Evolutionary conservation across 1,139 yeast genomes (phyloP).

Genomic region (Blastobotrys aristatus): DNA sequence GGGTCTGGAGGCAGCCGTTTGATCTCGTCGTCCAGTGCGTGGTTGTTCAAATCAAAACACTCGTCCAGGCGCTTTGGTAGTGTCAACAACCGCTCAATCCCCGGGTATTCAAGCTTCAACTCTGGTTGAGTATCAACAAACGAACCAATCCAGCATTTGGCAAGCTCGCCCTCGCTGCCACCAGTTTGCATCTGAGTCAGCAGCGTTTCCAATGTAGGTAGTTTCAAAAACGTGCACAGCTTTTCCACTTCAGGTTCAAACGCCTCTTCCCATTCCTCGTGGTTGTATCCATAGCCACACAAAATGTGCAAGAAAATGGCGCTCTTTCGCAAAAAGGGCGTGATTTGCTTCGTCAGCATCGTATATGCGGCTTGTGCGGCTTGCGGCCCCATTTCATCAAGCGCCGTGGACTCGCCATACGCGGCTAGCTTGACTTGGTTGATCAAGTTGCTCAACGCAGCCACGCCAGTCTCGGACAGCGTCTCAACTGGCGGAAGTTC

Average conservation of each 20-base stretch:
- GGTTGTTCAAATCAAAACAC: conserved; percentile 43
- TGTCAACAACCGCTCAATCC: conserved; percentile 51
- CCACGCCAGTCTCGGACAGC: background rate
- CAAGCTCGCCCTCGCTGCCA: background rate
- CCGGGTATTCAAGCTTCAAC: conserved; percentile 56
- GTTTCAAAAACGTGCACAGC: conserved; percentile 48
- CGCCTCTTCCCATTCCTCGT: conserved; percentile 40
- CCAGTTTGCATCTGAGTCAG: conserved; percentile 19
- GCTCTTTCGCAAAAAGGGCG: conserved; percentile 66
- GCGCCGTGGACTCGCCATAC: background rate
- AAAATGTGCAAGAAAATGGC: conserved; percentile 55
- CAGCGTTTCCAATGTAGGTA: conserved; percentile 42
- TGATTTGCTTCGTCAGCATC: conserved; percentile 50
- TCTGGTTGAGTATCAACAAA: background rate
- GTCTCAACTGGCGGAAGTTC: conserved; percentile 21
- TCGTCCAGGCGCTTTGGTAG: conserved; percentile 66
- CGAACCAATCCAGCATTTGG: background rate
- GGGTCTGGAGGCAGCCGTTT: conserved; percentile 56
- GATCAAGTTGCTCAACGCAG: background rate
- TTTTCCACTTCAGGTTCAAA: conserved; percentile 61
- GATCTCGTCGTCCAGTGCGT: conserved; percentile 9
- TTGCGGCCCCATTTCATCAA: background rate
- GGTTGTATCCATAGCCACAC: conserved; percentile 51
- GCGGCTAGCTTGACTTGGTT: background rate
- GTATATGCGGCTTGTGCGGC: background rate